phyloP scores from a whole-genome alignment of 1,139 yeast genomes.

The Protomyces inouyei region DNA sequence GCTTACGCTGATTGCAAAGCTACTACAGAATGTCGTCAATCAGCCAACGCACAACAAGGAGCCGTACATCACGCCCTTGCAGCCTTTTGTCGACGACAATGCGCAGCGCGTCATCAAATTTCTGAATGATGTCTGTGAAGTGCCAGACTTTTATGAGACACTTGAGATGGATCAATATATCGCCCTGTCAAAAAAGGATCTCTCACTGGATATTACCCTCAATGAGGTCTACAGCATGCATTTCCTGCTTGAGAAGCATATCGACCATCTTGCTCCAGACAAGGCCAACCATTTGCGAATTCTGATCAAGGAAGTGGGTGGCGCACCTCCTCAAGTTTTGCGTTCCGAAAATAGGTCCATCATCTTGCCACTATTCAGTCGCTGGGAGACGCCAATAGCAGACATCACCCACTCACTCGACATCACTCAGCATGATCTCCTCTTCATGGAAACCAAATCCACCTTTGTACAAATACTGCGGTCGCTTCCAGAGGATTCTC shows the following conservation, averaged over 20 bases:
- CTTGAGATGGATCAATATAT: conserved; percentile 45
- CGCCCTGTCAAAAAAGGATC: conserved; percentile 42
- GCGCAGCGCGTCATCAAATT: conserved; percentile 39
- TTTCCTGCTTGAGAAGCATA: conserved; percentile 40
- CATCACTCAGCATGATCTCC: conserved; percentile 40
- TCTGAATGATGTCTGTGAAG: conserved; percentile 43
- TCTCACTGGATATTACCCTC: conserved; percentile 40
- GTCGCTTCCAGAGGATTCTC: conserved; percentile 40
- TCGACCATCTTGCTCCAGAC: conserved; percentile 28
- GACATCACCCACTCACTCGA: conserved; percentile 38
- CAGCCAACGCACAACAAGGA: conserved; percentile 44
- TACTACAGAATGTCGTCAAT: conserved; percentile 82
- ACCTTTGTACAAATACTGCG: conserved; percentile 42
- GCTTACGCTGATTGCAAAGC: conserved; percentile 74
- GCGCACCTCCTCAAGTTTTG: conserved; percentile 39
- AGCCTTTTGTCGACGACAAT: conserved; percentile 39
- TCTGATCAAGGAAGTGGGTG: conserved; percentile 40
- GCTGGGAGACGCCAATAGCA: conserved; percentile 43
- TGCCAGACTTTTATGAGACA: conserved; percentile 44
- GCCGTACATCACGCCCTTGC: conserved; percentile 40
- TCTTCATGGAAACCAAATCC: conserved; percentile 43
- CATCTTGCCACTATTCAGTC: conserved; percentile 40
- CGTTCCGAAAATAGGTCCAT: conserved; percentile 39
- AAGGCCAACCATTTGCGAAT: conserved; percentile 36
- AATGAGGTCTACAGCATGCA: conserved; percentile 44